These are phyloP conservation scores for Cladosporium halotolerans DNA, from an alignment of 2,329 filamentous ascomycete genomes.

Conservation along the genomic window DNA sequence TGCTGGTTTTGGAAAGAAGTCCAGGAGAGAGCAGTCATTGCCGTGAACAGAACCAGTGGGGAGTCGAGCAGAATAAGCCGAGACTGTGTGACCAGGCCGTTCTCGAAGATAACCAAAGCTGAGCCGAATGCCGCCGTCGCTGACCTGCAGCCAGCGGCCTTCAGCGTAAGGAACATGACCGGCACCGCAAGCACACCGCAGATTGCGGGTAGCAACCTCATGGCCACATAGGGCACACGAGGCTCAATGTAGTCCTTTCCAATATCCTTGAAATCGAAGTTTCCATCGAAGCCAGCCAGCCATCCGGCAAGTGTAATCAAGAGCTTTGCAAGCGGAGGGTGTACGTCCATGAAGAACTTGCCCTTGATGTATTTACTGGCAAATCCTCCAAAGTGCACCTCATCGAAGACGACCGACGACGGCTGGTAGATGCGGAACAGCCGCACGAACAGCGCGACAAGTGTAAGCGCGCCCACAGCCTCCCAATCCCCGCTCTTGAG, in stretches of 20 bases:
- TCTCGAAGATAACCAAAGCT: conserved; percentile 88
- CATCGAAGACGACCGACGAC: conserved; percentile 94
- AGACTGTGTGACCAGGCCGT: conserved; percentile 89
- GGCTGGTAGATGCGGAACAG: conserved; percentile 96
- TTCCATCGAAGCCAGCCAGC: conserved; percentile 87
- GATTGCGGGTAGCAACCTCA: conserved; percentile 88
- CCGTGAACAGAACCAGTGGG: conserved; percentile 86
- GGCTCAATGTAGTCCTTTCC: conserved; percentile 97
- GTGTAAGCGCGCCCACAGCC: conserved; percentile 63
- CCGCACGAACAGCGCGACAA: conserved; percentile 72
- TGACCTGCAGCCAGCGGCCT: conserved; percentile 82
- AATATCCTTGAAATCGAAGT: conserved; percentile 99
- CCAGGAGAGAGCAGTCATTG: conserved; percentile 83
- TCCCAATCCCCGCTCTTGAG: conserved; percentile 80
- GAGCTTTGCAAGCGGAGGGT: conserved; percentile 92
- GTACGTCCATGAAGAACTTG: conserved; percentile 99
- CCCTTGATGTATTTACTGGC: conserved; percentile 99
- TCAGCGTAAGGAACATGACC: conserved; percentile 89
- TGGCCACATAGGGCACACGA: conserved; percentile 90
- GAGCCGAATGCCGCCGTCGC: conserved; percentile 78
- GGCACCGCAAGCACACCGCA: conserved; percentile 84
- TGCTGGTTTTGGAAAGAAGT: conserved; percentile 94
- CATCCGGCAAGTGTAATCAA: conserved; percentile 92
- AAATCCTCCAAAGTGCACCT: conserved; percentile 98
- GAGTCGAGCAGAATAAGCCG: conserved; percentile 94